Percentiles rank a stretch among this genome's conserved stretches.
These are phyloP conservation scores for Erythrobasidium yunnanense DNA, from an alignment of 768 basidiomycete species.

Conservation along the genomic window DNA sequence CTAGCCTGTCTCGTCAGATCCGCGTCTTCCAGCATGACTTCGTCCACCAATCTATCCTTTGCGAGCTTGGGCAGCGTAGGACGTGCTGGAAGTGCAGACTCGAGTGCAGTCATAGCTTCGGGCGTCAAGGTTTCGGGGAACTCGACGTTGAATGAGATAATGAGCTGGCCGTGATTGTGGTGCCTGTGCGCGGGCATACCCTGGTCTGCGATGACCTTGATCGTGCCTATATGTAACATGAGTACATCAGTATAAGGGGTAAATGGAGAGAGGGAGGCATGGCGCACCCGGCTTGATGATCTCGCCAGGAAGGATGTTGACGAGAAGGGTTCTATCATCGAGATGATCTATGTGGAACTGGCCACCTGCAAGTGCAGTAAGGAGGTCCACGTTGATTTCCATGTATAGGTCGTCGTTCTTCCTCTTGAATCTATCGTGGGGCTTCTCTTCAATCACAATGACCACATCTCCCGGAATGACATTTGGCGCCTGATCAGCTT, in stretches of 20 bases:
- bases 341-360: constrained; percentile 80
- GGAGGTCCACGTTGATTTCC: constrained; percentile 81
- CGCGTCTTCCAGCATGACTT: constrained; percentile 68
- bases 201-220: constrained; percentile 85
- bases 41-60: constrained; percentile 59
- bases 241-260: constrained; percentile 16
- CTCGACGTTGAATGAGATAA: constrained; percentile 68
- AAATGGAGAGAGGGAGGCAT: constrained; percentile 12
- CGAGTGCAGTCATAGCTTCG: constrained; percentile 58
- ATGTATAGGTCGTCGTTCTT: constrained; percentile 75
- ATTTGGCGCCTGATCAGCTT: constrained; percentile 82
- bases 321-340: constrained; percentile 76
- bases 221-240: constrained; percentile 50
- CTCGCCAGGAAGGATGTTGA: constrained; percentile 77
- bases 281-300: constrained; percentile 78
- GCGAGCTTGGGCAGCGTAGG: constrained; percentile 47
- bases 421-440: constrained; percentile 76
- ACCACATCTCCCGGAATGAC: constrained; percentile 86
- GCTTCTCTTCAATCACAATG: constrained; percentile 85
- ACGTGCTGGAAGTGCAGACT: constrained; percentile 73
- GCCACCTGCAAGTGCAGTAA: constrained; percentile 88
- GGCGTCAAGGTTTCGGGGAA: constrained; percentile 78
- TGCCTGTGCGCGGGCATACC: constrained; percentile 99
- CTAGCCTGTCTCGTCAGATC: constrained; percentile 53
- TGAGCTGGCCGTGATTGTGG: constrained; percentile 90